phyloP scores from a whole-genome alignment of 306 rosid species.

The Casuarina cunninghamiana region DNA sequence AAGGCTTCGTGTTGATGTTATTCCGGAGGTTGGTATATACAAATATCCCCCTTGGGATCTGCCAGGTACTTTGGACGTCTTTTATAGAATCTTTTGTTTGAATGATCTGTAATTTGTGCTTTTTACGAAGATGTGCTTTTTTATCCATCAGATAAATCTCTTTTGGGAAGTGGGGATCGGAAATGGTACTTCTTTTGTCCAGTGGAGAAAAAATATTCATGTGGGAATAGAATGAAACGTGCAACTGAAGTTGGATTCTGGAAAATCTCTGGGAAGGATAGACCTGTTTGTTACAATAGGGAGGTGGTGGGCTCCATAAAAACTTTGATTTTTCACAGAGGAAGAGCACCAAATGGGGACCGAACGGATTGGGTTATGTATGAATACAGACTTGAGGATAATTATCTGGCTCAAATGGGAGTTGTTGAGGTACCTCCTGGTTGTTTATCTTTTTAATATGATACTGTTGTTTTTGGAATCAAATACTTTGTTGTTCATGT shows the following conservation, averaged over 20 bases:
- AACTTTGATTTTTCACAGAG: slow-evolving; percentile 65
- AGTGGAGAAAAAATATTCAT: slow-evolving; percentile 51
- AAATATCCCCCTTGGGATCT: slow-evolving; percentile 77
- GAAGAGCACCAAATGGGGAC: slow-evolving; percentile 56
- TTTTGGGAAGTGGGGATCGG: slow-evolving; percentile 49
- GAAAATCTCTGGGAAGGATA: slow-evolving; percentile 76
- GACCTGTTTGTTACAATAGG: slow-evolving; percentile 28
- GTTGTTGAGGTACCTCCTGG: slow-evolving; percentile 47
- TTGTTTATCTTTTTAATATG: neutral
- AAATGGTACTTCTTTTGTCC: slow-evolving; percentile 79
- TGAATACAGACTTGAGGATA: slow-evolving; percentile 66
- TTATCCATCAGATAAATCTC: slow-evolving; percentile 46
- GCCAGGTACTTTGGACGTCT: slow-evolving; percentile 48
- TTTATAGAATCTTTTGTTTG: neutral
- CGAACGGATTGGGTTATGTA: slow-evolving; percentile 94
- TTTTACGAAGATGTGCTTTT: neutral
- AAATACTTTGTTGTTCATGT: neutral
- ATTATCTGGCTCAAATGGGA: slow-evolving; percentile 29
- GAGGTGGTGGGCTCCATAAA: slow-evolving; percentile 58
- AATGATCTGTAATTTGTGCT: neutral
- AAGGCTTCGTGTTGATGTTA: slow-evolving; percentile 25
- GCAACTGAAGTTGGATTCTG: slow-evolving; percentile 61
- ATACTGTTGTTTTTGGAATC: neutral
- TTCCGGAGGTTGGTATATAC: slow-evolving; percentile 66
- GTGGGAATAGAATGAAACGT: slow-evolving; percentile 61